Conservation (phyloP, 768 basidiomycete genomes). For the Hemileccinum rubropunctum region DNA sequence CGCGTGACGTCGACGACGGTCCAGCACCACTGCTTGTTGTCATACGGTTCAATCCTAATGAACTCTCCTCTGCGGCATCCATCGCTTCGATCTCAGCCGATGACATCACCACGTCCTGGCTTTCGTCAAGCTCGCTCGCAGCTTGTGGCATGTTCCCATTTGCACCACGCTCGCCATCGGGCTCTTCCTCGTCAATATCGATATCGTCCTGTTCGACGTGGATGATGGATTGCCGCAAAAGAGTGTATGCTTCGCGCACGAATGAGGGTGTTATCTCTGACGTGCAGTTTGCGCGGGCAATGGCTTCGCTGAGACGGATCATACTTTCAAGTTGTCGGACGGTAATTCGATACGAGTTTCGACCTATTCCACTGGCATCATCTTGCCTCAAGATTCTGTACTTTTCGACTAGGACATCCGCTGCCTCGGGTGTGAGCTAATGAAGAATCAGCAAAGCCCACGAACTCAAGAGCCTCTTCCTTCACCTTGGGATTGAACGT, state of each 20-base stretch:
- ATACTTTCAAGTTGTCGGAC: conserved; percentile 98
- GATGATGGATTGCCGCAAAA: conserved; percentile 95
- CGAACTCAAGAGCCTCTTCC: background rate
- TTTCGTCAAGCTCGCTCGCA: conserved; percentile 45
- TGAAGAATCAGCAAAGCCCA: conserved; percentile 5
- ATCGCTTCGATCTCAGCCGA: conserved; percentile 56
- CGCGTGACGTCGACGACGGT: conserved; percentile 33
- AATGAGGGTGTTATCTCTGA: conserved; percentile 95
- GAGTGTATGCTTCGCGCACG: conserved; percentile 92
- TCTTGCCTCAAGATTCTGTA: conserved; percentile 91
- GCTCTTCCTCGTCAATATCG: conserved; percentile 92
- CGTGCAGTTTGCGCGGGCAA: conserved; percentile 94
- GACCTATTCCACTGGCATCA: conserved; percentile 82
- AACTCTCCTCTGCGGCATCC: conserved; percentile 49
- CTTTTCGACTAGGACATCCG: conserved; percentile 91
- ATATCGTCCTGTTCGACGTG: conserved; percentile 99
- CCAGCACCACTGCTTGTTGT: conserved; percentile 34
- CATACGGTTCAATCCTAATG: conserved; percentile 37
- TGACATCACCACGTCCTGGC: conserved; percentile 63
- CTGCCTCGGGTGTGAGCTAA: conserved; percentile 92
- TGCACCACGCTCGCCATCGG: conserved; percentile 51
- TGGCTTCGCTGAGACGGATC: conserved; percentile 97
- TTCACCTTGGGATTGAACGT: conserved; percentile 95
- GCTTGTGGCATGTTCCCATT: conserved; percentile 33
- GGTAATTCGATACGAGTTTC: conserved; percentile 95